Percentiles rank a stretch among this genome's conserved stretches.
These are phyloP conservation scores for Penicillium robsamsonii DNA, from an alignment of 495 filamentous ascomycete species.

Conservation along the genomic window DNA sequence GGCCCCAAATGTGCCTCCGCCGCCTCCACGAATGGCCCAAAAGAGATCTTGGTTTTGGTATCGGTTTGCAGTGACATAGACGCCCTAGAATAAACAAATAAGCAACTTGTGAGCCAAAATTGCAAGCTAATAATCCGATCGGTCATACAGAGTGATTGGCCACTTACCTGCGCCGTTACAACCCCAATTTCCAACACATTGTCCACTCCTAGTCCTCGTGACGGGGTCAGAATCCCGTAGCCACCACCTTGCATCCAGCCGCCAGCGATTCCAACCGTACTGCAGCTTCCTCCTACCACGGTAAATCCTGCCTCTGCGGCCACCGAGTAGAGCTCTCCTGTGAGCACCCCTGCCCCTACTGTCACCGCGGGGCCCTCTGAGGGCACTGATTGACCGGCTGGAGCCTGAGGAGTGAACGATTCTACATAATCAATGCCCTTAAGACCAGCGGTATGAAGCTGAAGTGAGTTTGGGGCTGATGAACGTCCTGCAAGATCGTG, in stretches of 20 bases:
- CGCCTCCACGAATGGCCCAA: too few species aligned
- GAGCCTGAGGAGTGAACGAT: slow-evolving; percentile 38
- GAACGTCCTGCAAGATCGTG: slow-evolving; percentile 53
- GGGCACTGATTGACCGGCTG: slow-evolving; percentile 5
- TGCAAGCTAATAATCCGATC: too few species aligned
- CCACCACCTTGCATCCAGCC: slow-evolving; percentile 57
- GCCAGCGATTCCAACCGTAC: slow-evolving; percentile 39
- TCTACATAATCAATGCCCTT: slow-evolving; percentile 38
- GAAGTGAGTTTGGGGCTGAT: slow-evolving; percentile 51
- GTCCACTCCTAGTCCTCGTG: slow-evolving; percentile 52
- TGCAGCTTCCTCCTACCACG: slow-evolving; percentile 47
- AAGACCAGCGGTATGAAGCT: slow-evolving; percentile 3
- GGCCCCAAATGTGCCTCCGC: too few species aligned
- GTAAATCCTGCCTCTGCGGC: slow-evolving; percentile 38
- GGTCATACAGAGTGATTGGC: too few species aligned
- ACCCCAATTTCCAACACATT: slow-evolving; percentile 42
- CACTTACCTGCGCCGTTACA: slow-evolving; percentile 22
- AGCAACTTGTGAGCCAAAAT: too few species aligned
- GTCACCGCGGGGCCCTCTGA: slow-evolving; percentile 49
- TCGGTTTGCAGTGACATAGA: too few species aligned
- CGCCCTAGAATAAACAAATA: too few species aligned
- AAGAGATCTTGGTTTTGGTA: too few species aligned
- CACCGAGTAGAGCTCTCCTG: slow-evolving; percentile 43
- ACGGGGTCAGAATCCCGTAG: slow-evolving; percentile 39
- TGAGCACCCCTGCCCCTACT: slow-evolving; percentile 47